These are phyloP conservation scores for Chrysochromulina parva DNA, from an alignment of 78 protist genomes.

Conservation along the genomic window DNA sequence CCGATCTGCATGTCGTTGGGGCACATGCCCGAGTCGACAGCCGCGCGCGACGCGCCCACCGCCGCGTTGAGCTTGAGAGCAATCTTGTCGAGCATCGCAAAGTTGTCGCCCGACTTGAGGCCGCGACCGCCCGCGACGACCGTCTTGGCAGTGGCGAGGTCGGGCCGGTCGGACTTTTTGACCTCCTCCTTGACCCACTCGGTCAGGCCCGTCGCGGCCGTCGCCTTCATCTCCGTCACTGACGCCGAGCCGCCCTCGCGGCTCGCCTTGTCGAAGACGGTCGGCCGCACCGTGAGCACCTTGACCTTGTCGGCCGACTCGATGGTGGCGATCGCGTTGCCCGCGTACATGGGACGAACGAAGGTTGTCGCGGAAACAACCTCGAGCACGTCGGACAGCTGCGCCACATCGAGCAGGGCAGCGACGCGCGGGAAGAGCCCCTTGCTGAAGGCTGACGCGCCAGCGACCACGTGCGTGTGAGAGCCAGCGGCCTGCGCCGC, in stretches of 20 bases:
- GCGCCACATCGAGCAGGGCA: constrained; percentile 80
- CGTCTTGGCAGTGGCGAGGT: constrained; percentile 80
- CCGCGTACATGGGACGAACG: constrained; percentile 95
- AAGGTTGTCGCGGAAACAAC: constrained; percentile 80
- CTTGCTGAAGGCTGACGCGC: constrained; percentile 82
- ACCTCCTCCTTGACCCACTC: constrained; percentile 67
- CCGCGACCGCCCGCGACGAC: constrained; percentile 89
- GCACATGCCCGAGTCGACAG: constrained; percentile 88
- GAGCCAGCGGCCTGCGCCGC: constrained; percentile 34
- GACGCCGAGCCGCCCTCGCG: neutral
- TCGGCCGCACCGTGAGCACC: constrained; percentile 85
- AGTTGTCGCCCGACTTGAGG: constrained; percentile 89
- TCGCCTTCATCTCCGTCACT: neutral
- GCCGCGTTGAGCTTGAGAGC: constrained; percentile 84
- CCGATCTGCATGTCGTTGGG: constrained; percentile 94
- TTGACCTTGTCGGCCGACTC: constrained; percentile 76
- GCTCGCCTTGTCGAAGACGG: constrained; percentile 89
- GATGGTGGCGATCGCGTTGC: constrained; percentile 95
- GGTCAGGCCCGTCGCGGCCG: neutral
- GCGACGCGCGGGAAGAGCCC: constrained; percentile 87
- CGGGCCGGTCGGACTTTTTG: constrained; percentile 88
- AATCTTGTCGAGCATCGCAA: constrained; percentile 82
- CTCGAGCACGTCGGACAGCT: constrained; percentile 70
- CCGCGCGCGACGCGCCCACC: constrained; percentile 98
- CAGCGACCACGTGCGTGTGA: constrained; percentile 80